phyloP scores from a whole-genome alignment of 2,329 filamentous ascomycete genomes.

The Paracorniculantispora psalliotae region DNA sequence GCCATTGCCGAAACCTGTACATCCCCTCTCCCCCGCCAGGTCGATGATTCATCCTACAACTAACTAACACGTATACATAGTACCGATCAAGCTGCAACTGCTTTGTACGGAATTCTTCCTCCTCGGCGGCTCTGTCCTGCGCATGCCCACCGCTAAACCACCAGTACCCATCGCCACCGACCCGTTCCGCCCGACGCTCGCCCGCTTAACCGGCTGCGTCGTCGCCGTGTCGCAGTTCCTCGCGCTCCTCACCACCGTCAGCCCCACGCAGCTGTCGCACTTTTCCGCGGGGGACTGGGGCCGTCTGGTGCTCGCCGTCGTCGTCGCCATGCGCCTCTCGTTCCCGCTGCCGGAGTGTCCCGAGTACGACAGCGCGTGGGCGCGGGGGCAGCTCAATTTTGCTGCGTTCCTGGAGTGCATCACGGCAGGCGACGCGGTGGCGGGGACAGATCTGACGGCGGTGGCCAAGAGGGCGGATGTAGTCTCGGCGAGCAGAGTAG shows the following conservation, averaged over 20 bases:
- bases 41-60: not conserved
- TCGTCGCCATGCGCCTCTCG: slow-evolving; percentile 42
- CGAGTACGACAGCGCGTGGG: slow-evolving; percentile 32
- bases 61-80: slow-evolving; percentile 16
- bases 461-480: slow-evolving; percentile 31
- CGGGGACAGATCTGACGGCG: slow-evolving; percentile 19
- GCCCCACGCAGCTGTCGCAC: slow-evolving; percentile 27
- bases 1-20: slow-evolving; percentile 25
- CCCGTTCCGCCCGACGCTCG: slow-evolving; percentile 16
- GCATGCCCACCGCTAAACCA: not conserved
- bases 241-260: slow-evolving; percentile 26
- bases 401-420: slow-evolving; percentile 34
- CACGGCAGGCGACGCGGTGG: slow-evolving; percentile 19
- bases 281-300: slow-evolving; percentile 41
- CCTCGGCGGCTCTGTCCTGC: slow-evolving; percentile 33
- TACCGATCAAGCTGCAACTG: slow-evolving; percentile 12
- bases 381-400: slow-evolving; percentile 36
- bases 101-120: slow-evolving; percentile 32
- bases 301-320: slow-evolving; percentile 35
- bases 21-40: not conserved
- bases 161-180: slow-evolving; percentile 12
- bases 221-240: slow-evolving; percentile 27
- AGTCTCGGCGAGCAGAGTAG: slow-evolving; percentile 39
- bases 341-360: slow-evolving; percentile 38
- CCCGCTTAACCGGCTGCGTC: slow-evolving; percentile 22